These are phyloP conservation scores for Aspergillus neotritici DNA, from an alignment of 2,329 filamentous ascomycete genomes.

Conservation along the genomic window DNA sequence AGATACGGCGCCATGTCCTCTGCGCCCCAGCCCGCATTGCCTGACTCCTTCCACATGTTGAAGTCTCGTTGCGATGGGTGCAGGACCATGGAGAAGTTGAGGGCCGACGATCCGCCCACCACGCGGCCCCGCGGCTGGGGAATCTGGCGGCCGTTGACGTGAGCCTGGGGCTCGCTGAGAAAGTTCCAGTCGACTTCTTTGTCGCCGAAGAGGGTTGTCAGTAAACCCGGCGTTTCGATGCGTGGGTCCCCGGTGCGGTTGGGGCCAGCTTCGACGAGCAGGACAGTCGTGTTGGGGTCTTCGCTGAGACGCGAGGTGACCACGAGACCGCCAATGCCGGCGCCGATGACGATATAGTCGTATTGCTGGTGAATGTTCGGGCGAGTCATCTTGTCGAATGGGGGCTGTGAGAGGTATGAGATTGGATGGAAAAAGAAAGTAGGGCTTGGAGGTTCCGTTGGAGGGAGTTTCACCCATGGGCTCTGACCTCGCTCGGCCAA, in stretches of 20 bases:
- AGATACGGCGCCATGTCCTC: constrained; percentile 46
- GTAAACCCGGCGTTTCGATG: constrained; percentile 18
- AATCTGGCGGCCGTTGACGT: constrained; percentile 39
- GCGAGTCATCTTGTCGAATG: too few species aligned
- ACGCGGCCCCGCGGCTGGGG: constrained; percentile 45
- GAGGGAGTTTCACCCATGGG: too few species aligned
- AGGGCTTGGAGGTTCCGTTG: too few species aligned
- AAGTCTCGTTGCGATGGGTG: constrained; percentile 34
- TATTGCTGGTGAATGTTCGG: too few species aligned
- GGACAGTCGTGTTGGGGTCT: constrained; percentile 18
- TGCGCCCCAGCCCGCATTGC: constrained; percentile 44
- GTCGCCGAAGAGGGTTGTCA: constrained; percentile 14
- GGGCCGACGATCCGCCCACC: constrained; percentile 44
- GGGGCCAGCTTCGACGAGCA: constrained; percentile 26
- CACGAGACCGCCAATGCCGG: constrained; percentile 28
- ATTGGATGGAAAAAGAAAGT: too few species aligned
- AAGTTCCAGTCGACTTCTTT: constrained; percentile 24
- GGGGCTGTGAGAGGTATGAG: too few species aligned
- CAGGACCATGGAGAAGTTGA: constrained; percentile 37
- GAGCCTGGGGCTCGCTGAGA: constrained; percentile 18
- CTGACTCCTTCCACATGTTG: constrained; percentile 43
- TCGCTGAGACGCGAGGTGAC: constrained; percentile 29
- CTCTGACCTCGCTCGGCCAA: too few species aligned
- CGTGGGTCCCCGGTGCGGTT: constrained; percentile 20
- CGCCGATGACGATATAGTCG: too few species aligned